phyloP scores from a whole-genome alignment of 495 filamentous ascomycete species.

The Hyaloscypha hepaticicola region DNA sequence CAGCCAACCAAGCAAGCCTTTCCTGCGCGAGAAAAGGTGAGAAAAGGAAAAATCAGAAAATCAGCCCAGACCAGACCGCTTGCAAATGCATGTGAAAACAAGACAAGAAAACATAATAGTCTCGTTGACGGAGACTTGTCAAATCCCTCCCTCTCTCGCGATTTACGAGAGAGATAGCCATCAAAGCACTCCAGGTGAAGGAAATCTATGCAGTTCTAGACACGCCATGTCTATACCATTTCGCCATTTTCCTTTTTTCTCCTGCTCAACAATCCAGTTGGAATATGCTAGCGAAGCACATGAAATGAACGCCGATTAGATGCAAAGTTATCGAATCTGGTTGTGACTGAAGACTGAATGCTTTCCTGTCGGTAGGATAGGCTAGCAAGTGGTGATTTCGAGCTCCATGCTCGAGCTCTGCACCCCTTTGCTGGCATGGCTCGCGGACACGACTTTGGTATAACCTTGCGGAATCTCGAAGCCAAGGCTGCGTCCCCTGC shows the following conservation, averaged over 20 bases:
- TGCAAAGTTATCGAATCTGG: slow-evolving; percentile 8
- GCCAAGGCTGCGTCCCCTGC: not conserved
- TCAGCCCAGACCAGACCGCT: slow-evolving; percentile 12
- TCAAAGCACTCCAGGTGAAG: slow-evolving; percentile 7
- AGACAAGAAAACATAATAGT: slow-evolving; percentile 20
- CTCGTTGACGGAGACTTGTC: not conserved
- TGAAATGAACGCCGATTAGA: slow-evolving; percentile 5
- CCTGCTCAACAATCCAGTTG: not conserved
- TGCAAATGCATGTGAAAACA: slow-evolving; percentile 23
- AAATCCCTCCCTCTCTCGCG: slow-evolving; percentile 10
- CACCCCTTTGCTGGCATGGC: not conserved
- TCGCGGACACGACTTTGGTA: not conserved
- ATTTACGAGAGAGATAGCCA: slow-evolving; percentile 8
- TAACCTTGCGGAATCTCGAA: not conserved
- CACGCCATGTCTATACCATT: not conserved
- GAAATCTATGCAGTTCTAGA: slow-evolving; percentile 14
- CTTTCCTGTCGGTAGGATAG: not conserved
- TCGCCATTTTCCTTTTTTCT: slow-evolving; percentile 2
- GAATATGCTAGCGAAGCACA: not conserved
- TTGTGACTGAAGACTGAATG: not conserved
- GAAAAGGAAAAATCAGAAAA: slow-evolving; percentile 10
- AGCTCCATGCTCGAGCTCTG: not conserved
- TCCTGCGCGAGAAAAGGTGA: not conserved
- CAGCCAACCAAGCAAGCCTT: slow-evolving; percentile 12
- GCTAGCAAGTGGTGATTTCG: not conserved